These are phyloP conservation scores for Euphorbia pulcherrima DNA, from an alignment of 345 rosid genomes.

Conservation along the genomic window DNA sequence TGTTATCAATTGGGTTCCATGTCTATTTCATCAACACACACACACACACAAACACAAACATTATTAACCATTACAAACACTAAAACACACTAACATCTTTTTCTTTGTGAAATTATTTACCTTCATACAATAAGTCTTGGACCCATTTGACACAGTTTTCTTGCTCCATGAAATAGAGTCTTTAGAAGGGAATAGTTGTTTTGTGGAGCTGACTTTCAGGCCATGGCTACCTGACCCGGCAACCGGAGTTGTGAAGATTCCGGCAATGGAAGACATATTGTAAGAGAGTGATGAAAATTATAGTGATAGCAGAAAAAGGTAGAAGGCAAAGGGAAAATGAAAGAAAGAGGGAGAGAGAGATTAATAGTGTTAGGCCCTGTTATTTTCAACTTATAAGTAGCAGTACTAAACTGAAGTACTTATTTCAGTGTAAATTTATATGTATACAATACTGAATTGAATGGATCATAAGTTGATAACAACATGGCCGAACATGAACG, in stretches of 20 bases:
- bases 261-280: slow-evolving; percentile 44
- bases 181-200: slow-evolving; percentile 27
- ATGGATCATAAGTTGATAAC: no score
- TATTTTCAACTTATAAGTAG: no score
- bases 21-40: slow-evolving; percentile 32
- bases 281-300: slow-evolving; percentile 8
- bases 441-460: no score
- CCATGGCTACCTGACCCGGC: slow-evolving; percentile 32
- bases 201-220: slow-evolving; percentile 28
- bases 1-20: slow-evolving; percentile 62
- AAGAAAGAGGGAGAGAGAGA: background rate
- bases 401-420: no score
- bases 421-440: no score
- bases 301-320: background rate
- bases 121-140: slow-evolving; percentile 56
- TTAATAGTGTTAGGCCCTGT: no score
- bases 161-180: slow-evolving; percentile 38
- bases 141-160: slow-evolving; percentile 55
- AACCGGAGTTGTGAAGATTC: slow-evolving; percentile 36
- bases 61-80: background rate
- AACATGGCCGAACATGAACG: no score
- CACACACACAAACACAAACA: background rate
- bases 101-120: slow-evolving; percentile 20
- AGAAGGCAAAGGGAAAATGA: background rate
- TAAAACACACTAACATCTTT: background rate